Conservation (phyloP, 169 alveolate genomes). For the Blepharisma undulans region DNA sequence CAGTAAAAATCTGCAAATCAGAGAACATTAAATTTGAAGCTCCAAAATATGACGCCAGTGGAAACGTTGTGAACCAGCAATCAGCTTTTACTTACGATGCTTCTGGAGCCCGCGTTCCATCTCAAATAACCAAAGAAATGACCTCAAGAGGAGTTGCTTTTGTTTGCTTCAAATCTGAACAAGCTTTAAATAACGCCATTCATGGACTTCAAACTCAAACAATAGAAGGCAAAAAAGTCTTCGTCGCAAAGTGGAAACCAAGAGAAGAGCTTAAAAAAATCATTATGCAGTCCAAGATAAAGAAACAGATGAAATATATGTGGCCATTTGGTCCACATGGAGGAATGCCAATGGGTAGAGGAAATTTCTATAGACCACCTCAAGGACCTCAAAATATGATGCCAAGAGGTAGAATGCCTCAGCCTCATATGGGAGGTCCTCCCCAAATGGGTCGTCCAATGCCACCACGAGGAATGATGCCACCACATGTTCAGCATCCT, state of each 20-base stretch:
- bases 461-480: neutral
- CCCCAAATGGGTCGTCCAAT: neutral
- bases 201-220: neutral
- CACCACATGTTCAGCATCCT: neutral
- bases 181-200: conserved; percentile 9
- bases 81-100: neutral
- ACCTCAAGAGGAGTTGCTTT: conserved; percentile 14
- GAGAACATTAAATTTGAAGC: conserved; percentile 20
- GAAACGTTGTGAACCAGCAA: neutral
- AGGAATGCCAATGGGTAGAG: neutral
- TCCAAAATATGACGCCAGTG: neutral
- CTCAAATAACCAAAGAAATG: neutral
- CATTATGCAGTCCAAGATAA: neutral
- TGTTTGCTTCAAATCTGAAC: neutral
- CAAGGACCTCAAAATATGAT: neutral
- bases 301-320: neutral
- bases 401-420: neutral
- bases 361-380: neutral
- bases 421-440: neutral
- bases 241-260: conserved; percentile 1
- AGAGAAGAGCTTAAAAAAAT: neutral
- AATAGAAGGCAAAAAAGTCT: neutral
- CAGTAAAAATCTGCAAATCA: neutral
- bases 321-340: neutral
- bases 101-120: neutral